Percentiles rank a stretch among this genome's conserved stretches.
phyloP scores from a whole-genome alignment of 2,329 filamentous ascomycete genomes.

The Exophiala lecanii-corni region DNA sequence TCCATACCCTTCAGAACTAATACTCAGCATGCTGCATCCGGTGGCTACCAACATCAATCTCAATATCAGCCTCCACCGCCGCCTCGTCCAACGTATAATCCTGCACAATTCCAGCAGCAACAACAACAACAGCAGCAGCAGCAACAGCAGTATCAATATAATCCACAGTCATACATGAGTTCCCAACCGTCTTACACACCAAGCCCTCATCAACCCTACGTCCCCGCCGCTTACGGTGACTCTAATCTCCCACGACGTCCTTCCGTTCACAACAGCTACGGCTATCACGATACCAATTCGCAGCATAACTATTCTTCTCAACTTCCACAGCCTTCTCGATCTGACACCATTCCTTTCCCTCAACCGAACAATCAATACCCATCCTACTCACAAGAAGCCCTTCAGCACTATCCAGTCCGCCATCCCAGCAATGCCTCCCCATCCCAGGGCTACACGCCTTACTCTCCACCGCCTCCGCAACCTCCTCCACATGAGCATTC shows the following conservation, averaged over 20 bases:
- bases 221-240: slow-evolving; percentile 47
- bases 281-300: slow-evolving; percentile 28
- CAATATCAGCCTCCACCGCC: slow-evolving; percentile 33
- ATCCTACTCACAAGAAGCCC: background rate
- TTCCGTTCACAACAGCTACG: slow-evolving; percentile 23
- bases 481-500: slow-evolving; percentile 39
- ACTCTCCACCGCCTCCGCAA: slow-evolving; percentile 33
- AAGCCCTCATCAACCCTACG: slow-evolving; percentile 43
- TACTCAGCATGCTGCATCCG: slow-evolving; percentile 39
- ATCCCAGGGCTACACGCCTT: slow-evolving; percentile 10
- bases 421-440: slow-evolving; percentile 12
- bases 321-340: slow-evolving; percentile 29
- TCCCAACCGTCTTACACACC: slow-evolving; percentile 13
- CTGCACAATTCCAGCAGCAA: slow-evolving; percentile 51
- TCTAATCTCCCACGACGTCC: slow-evolving; percentile 17
- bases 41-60: slow-evolving; percentile 50
- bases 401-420: slow-evolving; percentile 7
- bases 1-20: slow-evolving; percentile 37
- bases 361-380: slow-evolving; percentile 6
- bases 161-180: slow-evolving; percentile 59
- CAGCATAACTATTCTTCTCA: slow-evolving; percentile 28
- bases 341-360: slow-evolving; percentile 10
- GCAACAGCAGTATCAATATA: slow-evolving; percentile 53
- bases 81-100: slow-evolving; percentile 54
- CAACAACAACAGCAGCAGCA: slow-evolving; percentile 43